A percentile compares a stretch with the other conserved stretches of the same genome.
Evolutionary conservation across 371 early-diverging fungal species (phyloP).

Genomic region (Mucor mucedo): DNA sequence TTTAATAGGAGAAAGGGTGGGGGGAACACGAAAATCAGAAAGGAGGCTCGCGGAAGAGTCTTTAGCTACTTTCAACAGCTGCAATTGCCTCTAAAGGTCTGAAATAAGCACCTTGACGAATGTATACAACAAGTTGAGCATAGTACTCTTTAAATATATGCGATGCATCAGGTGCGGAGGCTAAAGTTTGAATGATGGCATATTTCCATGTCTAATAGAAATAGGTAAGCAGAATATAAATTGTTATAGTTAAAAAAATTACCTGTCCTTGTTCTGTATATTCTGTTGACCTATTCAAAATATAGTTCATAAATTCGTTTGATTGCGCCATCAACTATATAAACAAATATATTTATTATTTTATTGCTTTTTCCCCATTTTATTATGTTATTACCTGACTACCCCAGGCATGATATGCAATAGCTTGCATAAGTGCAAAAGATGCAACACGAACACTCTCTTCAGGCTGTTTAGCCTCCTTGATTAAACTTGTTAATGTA

Average conservation of each 20-base stretch:
- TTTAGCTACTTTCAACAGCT: slow-evolving; percentile 47
- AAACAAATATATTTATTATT: background rate
- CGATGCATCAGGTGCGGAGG: slow-evolving; percentile 28
- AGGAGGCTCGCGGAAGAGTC: background rate
- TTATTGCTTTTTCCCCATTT: background rate
- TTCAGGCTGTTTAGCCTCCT: slow-evolving; percentile 44
- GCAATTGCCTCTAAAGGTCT: slow-evolving; percentile 34
- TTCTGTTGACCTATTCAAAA: slow-evolving; percentile 52
- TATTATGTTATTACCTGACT: slow-evolving; percentile 31
- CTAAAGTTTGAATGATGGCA: slow-evolving; percentile 43
- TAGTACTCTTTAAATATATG: slow-evolving; percentile 31
- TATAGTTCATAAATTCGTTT: slow-evolving; percentile 46
- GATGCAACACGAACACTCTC: slow-evolving; percentile 44
- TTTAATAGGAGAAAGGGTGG: background rate
- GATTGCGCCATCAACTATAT: slow-evolving; percentile 41
- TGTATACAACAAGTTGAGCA: slow-evolving; percentile 35
- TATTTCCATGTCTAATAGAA: slow-evolving; percentile 48
- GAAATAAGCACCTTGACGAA: slow-evolving; percentile 52
- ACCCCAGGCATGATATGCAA: slow-evolving; percentile 52
- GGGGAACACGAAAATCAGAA: background rate
- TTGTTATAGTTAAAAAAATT: background rate
- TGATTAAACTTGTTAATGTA: slow-evolving; percentile 30
- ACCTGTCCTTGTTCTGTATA: slow-evolving; percentile 47
- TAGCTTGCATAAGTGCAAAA: slow-evolving; percentile 48
- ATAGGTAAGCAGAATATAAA: background rate